Evolutionary conservation across 1,284 basidiomycete species (phyloP), one percentile per base, ranked within the genome.

Genomic region (Salmacisia buchloeana): DNA sequence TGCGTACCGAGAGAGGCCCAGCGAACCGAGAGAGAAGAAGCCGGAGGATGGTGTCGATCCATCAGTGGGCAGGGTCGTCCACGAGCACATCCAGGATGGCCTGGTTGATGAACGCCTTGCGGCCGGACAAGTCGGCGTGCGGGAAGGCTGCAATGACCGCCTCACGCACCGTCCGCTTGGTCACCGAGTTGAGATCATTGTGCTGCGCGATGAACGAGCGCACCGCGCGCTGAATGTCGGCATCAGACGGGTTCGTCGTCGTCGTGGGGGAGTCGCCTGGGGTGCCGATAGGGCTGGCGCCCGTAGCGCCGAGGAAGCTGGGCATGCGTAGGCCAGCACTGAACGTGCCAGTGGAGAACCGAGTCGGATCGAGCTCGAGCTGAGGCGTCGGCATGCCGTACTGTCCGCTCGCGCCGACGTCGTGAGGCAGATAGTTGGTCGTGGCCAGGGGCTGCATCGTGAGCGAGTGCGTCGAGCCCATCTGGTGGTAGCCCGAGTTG

Each of bases 101-200:
- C 64, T 66, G 66, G 65, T 78, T 76, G 66, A 79, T 76, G 49
- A 63, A 65, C 36, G 66, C 68, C 63, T 76, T 77, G 59, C 70
- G 68, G 31, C 74, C 71, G 3, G 38, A 33, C 21, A 59, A 13
- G 25, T 58, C 33, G 15, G 76, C 77, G 38, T 79, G 76, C 15
- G 76, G 76, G 68, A 77, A 77, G n/a, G 72, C 64, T 4, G 64
- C 70, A n/a, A 64, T 63, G 46, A 79, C 58, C 6, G 76, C 77
- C 38, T 76, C 72, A 6, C 77, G 67, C 35, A 76, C 76, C 54
- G 70, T 63, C 27, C 77, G 71, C 69, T 79, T 79, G 15, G 76
- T 78, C 29, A 79, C 75, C 13, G 66, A 68, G 68, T 74, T 77
- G 64, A 79, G 65, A 35, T 74, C 75, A 45, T 75, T 58, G 64